Evolutionary conservation across 306 rosid species (phyloP), one percentile per base, ranked within the genome.

Genomic region (Sesbania bispinosa): DNA sequence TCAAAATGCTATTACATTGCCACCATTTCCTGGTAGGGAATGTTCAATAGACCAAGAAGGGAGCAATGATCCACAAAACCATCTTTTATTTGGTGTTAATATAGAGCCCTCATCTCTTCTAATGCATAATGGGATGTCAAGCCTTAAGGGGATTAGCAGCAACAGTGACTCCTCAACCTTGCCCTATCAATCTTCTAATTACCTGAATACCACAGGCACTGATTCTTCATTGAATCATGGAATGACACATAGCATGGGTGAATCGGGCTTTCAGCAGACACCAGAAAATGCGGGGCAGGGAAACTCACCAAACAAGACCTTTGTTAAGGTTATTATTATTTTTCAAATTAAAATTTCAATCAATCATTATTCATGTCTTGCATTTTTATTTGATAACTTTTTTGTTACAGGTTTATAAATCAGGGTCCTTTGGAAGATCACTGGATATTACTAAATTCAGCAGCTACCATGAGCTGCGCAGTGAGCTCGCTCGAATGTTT

Each of bases 1-100:
- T 38, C 90, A 75, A 30, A 84, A 80, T 83, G 63, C 83, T 58
- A 35, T 91, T 70, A 80, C 96, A 1, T 85, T 94, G 79, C 97
- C 99, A 3, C 99, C 99, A 13, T 94, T 94, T 84, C 99, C 99
- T 5, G 97, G 97, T 20, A 83, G 96, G 82, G 99, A 89, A 77
- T 91, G 92, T 86, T 48, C 90, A 2, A 69, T 89, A 55, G 96
- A 94, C 77, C 99, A 89, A 72, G 96, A 84, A 76, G 96, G 95
- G 45, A 79, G 80, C 69, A 77, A 74, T 29, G 99, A 94, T 83
- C 93, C 96, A 1, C 97, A 91, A 43, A 85, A 88, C 66, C 87
- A 86, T 85, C 96, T 94, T 79, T 76, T 94, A 45, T 94, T 94
- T 59, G 99, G 99, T 29, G 94, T 94, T 59, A 91, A 89, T 73